These are phyloP conservation scores for Populus nigra DNA, from an alignment of 345 rosid species.

Conservation along the genomic window DNA sequence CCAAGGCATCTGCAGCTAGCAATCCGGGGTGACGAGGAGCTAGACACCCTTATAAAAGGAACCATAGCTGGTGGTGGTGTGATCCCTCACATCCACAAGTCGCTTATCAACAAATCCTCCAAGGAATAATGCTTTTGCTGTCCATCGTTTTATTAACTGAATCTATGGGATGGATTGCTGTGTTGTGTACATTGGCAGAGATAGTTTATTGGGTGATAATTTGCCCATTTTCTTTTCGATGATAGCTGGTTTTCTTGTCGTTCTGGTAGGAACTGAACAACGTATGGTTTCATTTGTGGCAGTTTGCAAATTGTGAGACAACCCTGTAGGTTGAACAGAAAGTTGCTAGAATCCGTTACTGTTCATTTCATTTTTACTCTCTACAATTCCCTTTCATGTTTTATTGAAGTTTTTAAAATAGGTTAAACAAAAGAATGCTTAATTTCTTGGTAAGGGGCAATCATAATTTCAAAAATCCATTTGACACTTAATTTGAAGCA, in stretches of 20 bases:
- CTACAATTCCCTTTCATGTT: not conserved
- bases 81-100: constrained; percentile 33
- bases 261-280: not conserved
- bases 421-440: not conserved
- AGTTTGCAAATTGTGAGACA: not conserved
- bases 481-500: too few relatives aligned
- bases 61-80: constrained; percentile 28
- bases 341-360: not conserved
- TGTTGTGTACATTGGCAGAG: not conserved
- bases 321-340: not conserved
- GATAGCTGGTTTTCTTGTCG: not conserved
- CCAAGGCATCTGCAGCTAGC: constrained; percentile 32
- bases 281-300: not conserved
- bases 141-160: not conserved
- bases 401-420: not conserved
- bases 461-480: too few relatives aligned
- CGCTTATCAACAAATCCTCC: constrained; percentile 30
- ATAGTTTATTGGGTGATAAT: not conserved
- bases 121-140: constrained; percentile 5
- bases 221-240: not conserved
- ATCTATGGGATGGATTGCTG: not conserved
- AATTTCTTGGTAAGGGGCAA: too few relatives aligned
- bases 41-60: constrained; percentile 27
- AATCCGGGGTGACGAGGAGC: constrained; percentile 33
- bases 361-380: not conserved